Evolutionary conservation across 2,329 filamentous ascomycete genomes (phyloP).

Genomic region (Fusarium vanettenii): DNA sequence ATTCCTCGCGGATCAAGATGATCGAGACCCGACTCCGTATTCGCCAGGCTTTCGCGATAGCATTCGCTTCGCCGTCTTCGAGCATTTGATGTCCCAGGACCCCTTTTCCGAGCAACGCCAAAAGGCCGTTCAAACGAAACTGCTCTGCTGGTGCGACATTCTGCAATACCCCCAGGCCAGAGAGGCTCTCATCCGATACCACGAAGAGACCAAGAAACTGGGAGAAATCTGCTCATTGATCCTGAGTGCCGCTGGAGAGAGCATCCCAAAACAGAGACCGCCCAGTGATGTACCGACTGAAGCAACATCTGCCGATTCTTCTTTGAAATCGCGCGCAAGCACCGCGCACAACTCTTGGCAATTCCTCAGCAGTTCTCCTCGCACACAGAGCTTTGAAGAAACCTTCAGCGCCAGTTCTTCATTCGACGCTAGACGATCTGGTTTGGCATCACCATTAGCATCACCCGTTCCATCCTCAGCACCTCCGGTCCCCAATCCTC

Average conservation of each 20-base stretch:
- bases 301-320: slow-evolving; percentile 11
- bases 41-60: slow-evolving; percentile 48
- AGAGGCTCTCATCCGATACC: slow-evolving; percentile 46
- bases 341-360: slow-evolving; percentile 16
- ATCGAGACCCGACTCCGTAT: slow-evolving; percentile 44
- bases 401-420: slow-evolving; percentile 16
- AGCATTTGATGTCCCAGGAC: slow-evolving; percentile 47
- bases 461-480: slow-evolving; percentile 1
- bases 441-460: neutral
- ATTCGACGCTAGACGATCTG: neutral
- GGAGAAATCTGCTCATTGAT: slow-evolving; percentile 45
- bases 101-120: slow-evolving; percentile 31
- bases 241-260: slow-evolving; percentile 33
- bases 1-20: slow-evolving; percentile 35
- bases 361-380: slow-evolving; percentile 2
- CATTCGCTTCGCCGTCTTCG: slow-evolving; percentile 50
- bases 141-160: slow-evolving; percentile 49
- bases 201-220: slow-evolving; percentile 49
- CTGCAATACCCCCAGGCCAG: slow-evolving; percentile 45
- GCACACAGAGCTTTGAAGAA: slow-evolving; percentile 5
- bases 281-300: neutral
- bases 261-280: neutral
- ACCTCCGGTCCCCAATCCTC: slow-evolving; percentile 54
- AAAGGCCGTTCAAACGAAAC: slow-evolving; percentile 44
- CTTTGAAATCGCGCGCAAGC: slow-evolving; percentile 12